A percentile compares a stretch with the other conserved stretches of the same genome.
Evolutionary conservation across 2,329 filamentous ascomycete genomes (phyloP).

Genomic region (Aspergillus bombycis): DNA sequence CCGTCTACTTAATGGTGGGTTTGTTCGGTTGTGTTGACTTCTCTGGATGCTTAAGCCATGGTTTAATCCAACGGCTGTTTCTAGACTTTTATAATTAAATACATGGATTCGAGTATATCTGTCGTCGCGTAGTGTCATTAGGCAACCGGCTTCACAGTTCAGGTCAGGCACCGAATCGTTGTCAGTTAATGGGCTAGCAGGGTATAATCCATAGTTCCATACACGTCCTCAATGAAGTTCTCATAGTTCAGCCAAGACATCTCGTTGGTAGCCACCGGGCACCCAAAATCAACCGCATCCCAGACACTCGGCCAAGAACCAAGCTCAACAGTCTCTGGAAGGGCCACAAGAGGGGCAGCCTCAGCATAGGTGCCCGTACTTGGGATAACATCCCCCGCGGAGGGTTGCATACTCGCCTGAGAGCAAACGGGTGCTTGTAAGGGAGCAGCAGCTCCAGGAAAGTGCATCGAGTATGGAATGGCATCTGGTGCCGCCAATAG

Average conservation of each 20-base stretch:
- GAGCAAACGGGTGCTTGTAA: conserved; percentile 2
- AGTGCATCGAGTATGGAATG: conserved; percentile 10
- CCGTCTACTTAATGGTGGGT: not conserved
- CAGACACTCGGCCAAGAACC: conserved; percentile 27
- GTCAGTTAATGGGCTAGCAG: conserved; percentile 13
- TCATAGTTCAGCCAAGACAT: conserved; percentile 33
- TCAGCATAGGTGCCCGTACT: not conserved
- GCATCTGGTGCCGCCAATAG: not conserved
- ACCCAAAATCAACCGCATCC: conserved; percentile 28
- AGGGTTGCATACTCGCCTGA: not conserved
- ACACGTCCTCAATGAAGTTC: conserved; percentile 31
- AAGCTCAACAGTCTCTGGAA: conserved; percentile 9
- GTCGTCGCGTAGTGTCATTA: not conserved
- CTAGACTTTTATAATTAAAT: not conserved
- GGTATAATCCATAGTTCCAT: conserved; percentile 28
- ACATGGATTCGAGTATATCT: not conserved
- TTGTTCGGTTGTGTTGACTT: not conserved
- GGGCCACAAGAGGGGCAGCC: not conserved
- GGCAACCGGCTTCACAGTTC: not conserved
- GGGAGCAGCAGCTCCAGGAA: conserved; percentile 1
- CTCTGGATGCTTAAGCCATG: not conserved
- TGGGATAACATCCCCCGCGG: not conserved
- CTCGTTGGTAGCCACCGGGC: conserved; percentile 15
- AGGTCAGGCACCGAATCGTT: not conserved
- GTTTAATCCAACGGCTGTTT: not conserved